Evolutionary conservation across 2,329 filamentous ascomycete species (phyloP).

Genomic region (Penicillium sp.): DNA sequence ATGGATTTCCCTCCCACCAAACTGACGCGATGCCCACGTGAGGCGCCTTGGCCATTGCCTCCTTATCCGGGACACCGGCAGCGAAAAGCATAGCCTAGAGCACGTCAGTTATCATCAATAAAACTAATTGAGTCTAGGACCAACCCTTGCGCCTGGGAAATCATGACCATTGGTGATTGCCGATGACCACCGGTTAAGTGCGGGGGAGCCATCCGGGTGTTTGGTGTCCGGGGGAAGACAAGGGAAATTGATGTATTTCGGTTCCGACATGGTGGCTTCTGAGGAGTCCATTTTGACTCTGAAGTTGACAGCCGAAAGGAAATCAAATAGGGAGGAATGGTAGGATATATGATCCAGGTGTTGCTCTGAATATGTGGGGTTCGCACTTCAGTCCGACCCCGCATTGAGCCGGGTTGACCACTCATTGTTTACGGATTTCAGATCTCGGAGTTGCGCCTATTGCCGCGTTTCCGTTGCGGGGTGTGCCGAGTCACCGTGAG

Average conservation of each 20-base stretch:
- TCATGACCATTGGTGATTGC: slow-evolving; percentile 82
- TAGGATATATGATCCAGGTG: slow-evolving; percentile 2
- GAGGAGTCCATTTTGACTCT: slow-evolving; percentile 21
- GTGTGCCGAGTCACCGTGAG: background rate
- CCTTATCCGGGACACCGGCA: slow-evolving; percentile 77
- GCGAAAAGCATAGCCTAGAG: slow-evolving; percentile 88
- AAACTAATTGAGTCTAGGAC: slow-evolving; percentile 7
- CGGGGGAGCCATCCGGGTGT: slow-evolving; percentile 58
- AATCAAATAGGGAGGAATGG: slow-evolving; percentile 4
- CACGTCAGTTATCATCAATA: slow-evolving; percentile 3
- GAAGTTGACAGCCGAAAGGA: slow-evolving; percentile 10
- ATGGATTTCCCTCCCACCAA: slow-evolving; percentile 98
- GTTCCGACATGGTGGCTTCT: slow-evolving; percentile 39
- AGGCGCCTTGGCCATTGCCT: slow-evolving; percentile 85
- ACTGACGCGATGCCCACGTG: slow-evolving; percentile 90
- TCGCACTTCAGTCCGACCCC: slow-evolving; percentile 15
- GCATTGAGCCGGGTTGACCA: slow-evolving; percentile 11
- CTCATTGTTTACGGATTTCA: slow-evolving; percentile 14
- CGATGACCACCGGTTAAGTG: slow-evolving; percentile 83
- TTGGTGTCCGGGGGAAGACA: slow-evolving; percentile 54
- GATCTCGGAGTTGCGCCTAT: slow-evolving; percentile 18
- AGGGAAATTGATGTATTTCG: slow-evolving; percentile 59
- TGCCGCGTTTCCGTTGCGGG: background rate
- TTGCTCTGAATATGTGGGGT: background rate
- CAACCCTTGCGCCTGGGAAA: slow-evolving; percentile 83